Evolutionary conservation across 768 basidiomycete species (phyloP).

Genomic region (Galerina sulciceps): DNA sequence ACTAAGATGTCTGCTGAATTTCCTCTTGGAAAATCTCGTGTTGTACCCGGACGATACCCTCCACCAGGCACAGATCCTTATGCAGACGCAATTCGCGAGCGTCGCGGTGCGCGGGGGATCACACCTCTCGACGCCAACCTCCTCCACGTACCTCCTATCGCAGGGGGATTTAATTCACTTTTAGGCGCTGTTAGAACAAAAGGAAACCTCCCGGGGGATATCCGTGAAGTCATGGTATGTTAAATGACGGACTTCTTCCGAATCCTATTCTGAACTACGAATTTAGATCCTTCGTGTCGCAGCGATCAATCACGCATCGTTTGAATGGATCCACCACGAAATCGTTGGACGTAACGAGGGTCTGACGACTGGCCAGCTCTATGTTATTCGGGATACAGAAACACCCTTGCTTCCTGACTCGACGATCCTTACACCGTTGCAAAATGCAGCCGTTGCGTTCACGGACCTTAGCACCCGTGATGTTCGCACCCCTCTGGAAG

Average conservation of each 20-base stretch:
- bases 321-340: conserved; percentile 64
- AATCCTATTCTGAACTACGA: background rate
- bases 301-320: conserved; percentile 52
- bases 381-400: conserved; percentile 52
- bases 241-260: background rate
- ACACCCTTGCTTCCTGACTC: conserved; percentile 43
- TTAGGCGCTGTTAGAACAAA: conserved; percentile 53
- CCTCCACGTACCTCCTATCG: conserved; percentile 51
- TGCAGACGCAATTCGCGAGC: conserved; percentile 52
- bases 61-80: conserved; percentile 43
- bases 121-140: conserved; percentile 54
- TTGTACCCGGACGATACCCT: conserved; percentile 49
- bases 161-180: conserved; percentile 54
- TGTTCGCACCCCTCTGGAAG: conserved; percentile 45
- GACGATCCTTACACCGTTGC: conserved; percentile 48
- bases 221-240: conserved; percentile 56
- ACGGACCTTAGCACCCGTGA: conserved; percentile 61
- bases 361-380: conserved; percentile 56
- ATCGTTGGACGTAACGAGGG: conserved; percentile 53
- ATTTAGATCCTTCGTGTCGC: conserved; percentile 53
- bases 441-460: conserved; percentile 57
- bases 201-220: conserved; percentile 48
- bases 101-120: conserved; percentile 52
- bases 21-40: conserved; percentile 34
- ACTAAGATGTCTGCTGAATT: conserved; percentile 9